Conservation (phyloP, 257 asterid species). For the Osmanthus fragrans region DNA sequence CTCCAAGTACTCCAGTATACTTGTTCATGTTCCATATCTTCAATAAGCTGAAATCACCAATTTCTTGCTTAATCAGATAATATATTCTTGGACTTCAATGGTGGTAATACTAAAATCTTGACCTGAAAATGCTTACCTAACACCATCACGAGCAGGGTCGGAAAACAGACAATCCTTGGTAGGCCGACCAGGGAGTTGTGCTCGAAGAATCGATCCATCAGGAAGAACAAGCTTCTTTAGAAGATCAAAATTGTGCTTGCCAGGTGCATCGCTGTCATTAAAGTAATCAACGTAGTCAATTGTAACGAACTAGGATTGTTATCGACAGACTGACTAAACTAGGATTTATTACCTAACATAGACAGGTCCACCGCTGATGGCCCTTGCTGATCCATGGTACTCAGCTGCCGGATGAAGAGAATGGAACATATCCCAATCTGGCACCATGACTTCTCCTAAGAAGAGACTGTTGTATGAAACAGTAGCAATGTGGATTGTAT, state of each 20-base stretch:
- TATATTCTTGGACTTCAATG: background rate
- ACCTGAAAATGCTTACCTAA: background rate
- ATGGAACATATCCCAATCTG: background rate
- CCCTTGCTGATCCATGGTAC: conserved; percentile 1
- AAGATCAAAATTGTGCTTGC: conserved; percentile 5
- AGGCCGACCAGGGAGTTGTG: conserved; percentile 2
- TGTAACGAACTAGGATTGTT: background rate
- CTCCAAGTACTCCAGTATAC: background rate
- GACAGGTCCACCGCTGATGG: background rate
- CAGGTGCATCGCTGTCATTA: background rate
- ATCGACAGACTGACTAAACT: background rate
- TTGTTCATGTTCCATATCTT: conserved; percentile 6
- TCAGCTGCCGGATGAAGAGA: background rate
- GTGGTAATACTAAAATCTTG: background rate
- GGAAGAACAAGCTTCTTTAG: conserved; percentile 3
- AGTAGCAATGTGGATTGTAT: background rate
- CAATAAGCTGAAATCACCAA: background rate
- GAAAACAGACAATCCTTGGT: conserved; percentile 2
- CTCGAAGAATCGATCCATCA: conserved; percentile 1
- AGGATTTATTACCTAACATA: background rate
- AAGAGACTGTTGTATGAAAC: background rate
- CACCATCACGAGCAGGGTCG: conserved; percentile 1
- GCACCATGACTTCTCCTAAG: background rate
- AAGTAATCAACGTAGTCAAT: background rate
- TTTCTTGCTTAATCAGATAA: background rate